These are phyloP conservation scores for Fusarium sp. DNA, from an alignment of 2,329 filamentous ascomycete species.

Conservation along the genomic window DNA sequence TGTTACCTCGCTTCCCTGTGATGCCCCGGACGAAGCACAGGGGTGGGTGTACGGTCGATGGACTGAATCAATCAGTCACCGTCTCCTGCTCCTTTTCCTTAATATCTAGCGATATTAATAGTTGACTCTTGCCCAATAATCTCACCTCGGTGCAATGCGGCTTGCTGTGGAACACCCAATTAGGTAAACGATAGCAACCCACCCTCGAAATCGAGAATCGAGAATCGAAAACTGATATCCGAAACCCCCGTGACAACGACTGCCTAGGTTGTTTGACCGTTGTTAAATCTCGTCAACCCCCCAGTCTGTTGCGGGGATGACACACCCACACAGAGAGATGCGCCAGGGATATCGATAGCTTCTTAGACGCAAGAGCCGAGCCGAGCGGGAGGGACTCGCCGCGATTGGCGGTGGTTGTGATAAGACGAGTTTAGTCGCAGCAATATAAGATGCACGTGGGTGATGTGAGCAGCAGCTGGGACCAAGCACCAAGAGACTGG, in stretches of 20 bases:
- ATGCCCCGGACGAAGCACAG: constrained; percentile 24
- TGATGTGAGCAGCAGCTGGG: constrained; percentile 25
- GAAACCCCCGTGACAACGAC: constrained; percentile 35
- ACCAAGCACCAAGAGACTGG: constrained; percentile 29
- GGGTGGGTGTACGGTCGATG: constrained; percentile 6
- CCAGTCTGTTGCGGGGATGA: constrained; percentile 39
- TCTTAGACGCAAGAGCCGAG: constrained; percentile 43
- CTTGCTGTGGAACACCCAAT: constrained; percentile 29
- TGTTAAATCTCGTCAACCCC: constrained; percentile 34
- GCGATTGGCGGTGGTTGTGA: constrained; percentile 49
- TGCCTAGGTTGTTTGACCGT: constrained; percentile 18
- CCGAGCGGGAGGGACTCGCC: constrained; percentile 43
- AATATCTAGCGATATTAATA: constrained; percentile 33
- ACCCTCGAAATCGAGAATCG: constrained; percentile 31
- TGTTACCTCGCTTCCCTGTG: constrained; percentile 30
- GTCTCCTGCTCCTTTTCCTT: constrained; percentile 10
- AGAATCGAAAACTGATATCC: constrained; percentile 41
- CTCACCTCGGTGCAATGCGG: constrained; percentile 19
- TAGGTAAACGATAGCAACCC: constrained; percentile 25
- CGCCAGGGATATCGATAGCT: constrained; percentile 36
- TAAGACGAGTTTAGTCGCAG: constrained; percentile 45
- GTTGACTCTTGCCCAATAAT: constrained; percentile 22
- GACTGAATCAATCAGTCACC: constrained; percentile 33
- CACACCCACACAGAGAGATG: constrained; percentile 27
- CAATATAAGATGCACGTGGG: constrained; percentile 45